Percentiles rank a stretch among this genome's conserved stretches.
Conservation (phyloP, 768 basidiomycete species). For the Cystofilobasidium ferigula region DNA sequence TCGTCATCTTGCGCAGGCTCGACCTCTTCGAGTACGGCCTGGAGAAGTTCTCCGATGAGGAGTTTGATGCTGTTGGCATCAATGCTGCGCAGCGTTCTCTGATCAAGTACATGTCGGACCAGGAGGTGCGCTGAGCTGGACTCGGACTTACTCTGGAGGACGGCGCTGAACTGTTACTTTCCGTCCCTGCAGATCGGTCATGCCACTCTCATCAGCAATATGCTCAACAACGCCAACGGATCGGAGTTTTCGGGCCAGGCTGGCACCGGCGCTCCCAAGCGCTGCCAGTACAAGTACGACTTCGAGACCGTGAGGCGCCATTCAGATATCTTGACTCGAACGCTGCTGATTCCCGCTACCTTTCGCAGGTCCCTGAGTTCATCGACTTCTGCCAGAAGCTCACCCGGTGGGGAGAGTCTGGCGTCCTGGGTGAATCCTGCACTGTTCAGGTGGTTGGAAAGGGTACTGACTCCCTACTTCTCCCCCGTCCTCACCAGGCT, state of each 20-base stretch:
- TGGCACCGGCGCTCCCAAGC: constrained; percentile 34
- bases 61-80: constrained; percentile 51
- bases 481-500: no score
- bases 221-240: constrained; percentile 37
- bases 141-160: no score
- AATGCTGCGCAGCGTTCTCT: constrained; percentile 43
- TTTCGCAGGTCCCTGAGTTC: not conserved
- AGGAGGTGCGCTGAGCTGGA: constrained; percentile 20
- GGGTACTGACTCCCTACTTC: not conserved
- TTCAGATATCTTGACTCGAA: not conserved
- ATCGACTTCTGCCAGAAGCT: constrained; percentile 32
- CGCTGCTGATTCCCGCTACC: not conserved
- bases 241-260: no score
- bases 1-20: not conserved
- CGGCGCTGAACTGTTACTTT: no score
- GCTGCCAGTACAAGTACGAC: constrained; percentile 49
- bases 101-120: constrained; percentile 49
- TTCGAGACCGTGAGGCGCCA: constrained; percentile 46
- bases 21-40: constrained; percentile 53
- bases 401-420: constrained; percentile 50
- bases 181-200: constrained; percentile 51
- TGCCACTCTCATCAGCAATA: constrained; percentile 47
- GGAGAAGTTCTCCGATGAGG: constrained; percentile 46
- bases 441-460: not conserved
- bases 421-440: no score